These are phyloP conservation scores for Suillus subluteus DNA, from an alignment of 768 basidiomycete species.

Conservation along the genomic window DNA sequence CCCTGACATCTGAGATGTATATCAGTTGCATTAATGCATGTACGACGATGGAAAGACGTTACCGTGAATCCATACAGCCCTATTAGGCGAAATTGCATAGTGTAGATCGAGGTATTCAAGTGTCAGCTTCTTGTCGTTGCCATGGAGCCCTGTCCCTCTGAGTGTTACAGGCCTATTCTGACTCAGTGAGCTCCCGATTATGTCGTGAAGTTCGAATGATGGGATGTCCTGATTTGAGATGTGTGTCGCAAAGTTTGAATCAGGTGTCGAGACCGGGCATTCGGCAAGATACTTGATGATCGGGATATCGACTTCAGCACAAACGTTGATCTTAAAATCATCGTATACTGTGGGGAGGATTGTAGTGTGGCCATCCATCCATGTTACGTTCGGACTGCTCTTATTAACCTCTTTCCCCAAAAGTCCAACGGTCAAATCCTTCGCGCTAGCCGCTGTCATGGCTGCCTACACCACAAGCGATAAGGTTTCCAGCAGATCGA, in stretches of 20 bases:
- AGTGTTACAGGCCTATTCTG: background rate
- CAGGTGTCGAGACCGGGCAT: background rate
- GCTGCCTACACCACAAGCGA: too few species aligned
- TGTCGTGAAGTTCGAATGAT: background rate
- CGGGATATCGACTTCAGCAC: background rate
- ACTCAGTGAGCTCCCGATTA: background rate
- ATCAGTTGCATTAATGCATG: background rate
- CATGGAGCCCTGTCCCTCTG: background rate
- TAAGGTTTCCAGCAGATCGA: too few species aligned
- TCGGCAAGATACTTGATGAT: background rate
- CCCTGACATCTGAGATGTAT: background rate
- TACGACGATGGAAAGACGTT: accelerated
- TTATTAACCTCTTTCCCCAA: too few species aligned
- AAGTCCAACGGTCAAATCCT: too few species aligned
- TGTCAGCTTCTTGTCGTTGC: background rate
- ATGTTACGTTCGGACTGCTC: background rate
- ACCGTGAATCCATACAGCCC: background rate
- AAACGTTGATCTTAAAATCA: background rate
- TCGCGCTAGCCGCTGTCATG: background rate
- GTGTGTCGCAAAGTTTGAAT: background rate
- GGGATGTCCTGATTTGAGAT: background rate
- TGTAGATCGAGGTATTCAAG: background rate
- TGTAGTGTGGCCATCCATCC: background rate
- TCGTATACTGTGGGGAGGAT: background rate
- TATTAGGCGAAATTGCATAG: background rate